Base-by-base conservation (phyloP, 495 filamentous ascomycete genomes). In the Amphirosellinia nigrospora region DNA sequence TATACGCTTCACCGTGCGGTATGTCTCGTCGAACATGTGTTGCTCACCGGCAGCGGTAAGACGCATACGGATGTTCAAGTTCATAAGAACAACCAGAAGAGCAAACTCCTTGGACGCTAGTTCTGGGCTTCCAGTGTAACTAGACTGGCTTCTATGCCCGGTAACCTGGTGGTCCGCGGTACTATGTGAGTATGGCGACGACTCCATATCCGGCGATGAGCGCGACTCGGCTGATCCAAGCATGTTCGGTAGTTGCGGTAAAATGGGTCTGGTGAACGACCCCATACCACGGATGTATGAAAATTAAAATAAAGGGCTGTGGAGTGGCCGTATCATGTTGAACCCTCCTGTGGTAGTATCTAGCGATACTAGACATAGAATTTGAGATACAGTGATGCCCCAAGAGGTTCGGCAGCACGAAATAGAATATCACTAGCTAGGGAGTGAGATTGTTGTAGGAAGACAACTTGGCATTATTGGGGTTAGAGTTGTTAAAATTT, bases 11-110 rank as follows among this genome's bases (percentile, higher is more conserved):
- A 63, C 72, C 23, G 76, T 73, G 1, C 76, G 68, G 45, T 78
- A 78, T 60, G 74, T 73, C 50, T 72, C 74, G 71, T 78, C 74
- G 61, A 78, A 76, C 58, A 78, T 68, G 50, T 73, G 72, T 64
- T 76, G 76, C 71, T 73, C 71, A 68, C 74, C 75, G n/a, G 69
- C 72, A 63, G 74, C 75, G 52, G 75, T 77, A 10, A 68, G 32
- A 2, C 73, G 72, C 71, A 75, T 72, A 11, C 75, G 73, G 61
- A 75, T 76, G 26, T 41, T 73, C 34, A 79, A 73, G 48, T 72
- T 72, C 77, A 79, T 79, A 26, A 73, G 69, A 23, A 75, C 72
- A 32, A 78, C 34, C 41, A 79, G 74, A 39, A 79, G 72, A n/a
- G 77, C 77, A 21, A 68, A 56, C 4, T 65, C 66, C 41, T 76